These are phyloP conservation scores for Leccinum subrobustum DNA, from an alignment of 1,284 basidiomycete species.

Conservation along the genomic window DNA sequence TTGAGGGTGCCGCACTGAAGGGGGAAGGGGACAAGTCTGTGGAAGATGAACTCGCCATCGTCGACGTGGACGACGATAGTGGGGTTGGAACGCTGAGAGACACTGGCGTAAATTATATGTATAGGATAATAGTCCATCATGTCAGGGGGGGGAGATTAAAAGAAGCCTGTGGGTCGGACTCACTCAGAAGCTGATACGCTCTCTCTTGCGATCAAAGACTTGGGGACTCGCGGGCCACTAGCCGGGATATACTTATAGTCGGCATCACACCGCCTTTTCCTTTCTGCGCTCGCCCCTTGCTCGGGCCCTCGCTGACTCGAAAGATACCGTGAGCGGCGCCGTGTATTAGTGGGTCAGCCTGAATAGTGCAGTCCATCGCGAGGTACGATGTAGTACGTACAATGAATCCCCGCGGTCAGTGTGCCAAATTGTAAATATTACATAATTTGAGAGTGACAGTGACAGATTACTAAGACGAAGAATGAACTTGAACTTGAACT, in stretches of 20 bases:
- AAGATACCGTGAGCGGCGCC: neutral
- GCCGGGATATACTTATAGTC: neutral
- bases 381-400: neutral
- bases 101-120: neutral
- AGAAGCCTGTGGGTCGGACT: neutral
- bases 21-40: neutral
- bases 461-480: no score
- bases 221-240: neutral
- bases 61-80: neutral
- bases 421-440: no score
- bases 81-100: neutral
- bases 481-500: no score
- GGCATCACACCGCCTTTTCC: neutral
- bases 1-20: neutral
- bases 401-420: neutral
- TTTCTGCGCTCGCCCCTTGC: neutral
- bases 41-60: constrained; percentile 1
- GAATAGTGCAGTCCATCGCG: neutral
- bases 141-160: no score
- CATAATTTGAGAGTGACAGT: no score
- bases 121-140: neutral
- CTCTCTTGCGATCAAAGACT: neutral
- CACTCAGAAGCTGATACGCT: neutral
- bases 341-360: neutral
- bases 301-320: neutral